Conservation (phyloP, 2,329 filamentous ascomycete species). For the Fusarium sp. region DNA sequence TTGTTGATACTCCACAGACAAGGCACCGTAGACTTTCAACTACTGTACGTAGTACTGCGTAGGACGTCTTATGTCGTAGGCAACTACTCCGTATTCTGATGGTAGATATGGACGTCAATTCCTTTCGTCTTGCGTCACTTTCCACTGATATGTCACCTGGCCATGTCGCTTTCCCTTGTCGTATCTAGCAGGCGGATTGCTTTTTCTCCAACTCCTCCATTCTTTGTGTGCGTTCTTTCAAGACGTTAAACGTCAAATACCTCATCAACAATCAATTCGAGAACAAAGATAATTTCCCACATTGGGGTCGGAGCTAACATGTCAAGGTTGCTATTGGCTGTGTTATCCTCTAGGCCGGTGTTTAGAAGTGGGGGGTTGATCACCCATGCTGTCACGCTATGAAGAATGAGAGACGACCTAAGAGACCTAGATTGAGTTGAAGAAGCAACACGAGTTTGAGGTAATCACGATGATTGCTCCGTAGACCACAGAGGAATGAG, state of each 20-base stretch:
- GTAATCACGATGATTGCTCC: neutral
- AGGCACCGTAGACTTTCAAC: neutral
- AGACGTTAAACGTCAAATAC: conserved; percentile 9
- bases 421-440: conserved; percentile 12
- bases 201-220: conserved; percentile 11
- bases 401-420: conserved; percentile 8
- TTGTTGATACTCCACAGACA: neutral
- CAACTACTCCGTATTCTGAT: too few species aligned
- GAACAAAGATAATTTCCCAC: conserved; percentile 47
- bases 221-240: conserved; percentile 5
- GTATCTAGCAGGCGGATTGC: conserved; percentile 22
- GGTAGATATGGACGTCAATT: neutral
- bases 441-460: conserved; percentile 30
- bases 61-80: too few species aligned
- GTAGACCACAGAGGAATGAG: conserved; percentile 22
- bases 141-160: neutral
- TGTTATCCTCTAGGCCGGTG: conserved; percentile 21
- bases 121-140: neutral
- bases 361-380: conserved; percentile 27
- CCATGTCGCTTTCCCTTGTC: neutral
- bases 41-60: neutral
- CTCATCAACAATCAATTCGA: conserved; percentile 28
- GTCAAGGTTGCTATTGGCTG: conserved; percentile 32
- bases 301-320: conserved; percentile 35
- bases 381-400: conserved; percentile 25